Evolutionary conservation across 2,329 filamentous ascomycete genomes (phyloP), one percentile per base, ranked within the genome.

Genomic region (Cytospora piceicola): DNA sequence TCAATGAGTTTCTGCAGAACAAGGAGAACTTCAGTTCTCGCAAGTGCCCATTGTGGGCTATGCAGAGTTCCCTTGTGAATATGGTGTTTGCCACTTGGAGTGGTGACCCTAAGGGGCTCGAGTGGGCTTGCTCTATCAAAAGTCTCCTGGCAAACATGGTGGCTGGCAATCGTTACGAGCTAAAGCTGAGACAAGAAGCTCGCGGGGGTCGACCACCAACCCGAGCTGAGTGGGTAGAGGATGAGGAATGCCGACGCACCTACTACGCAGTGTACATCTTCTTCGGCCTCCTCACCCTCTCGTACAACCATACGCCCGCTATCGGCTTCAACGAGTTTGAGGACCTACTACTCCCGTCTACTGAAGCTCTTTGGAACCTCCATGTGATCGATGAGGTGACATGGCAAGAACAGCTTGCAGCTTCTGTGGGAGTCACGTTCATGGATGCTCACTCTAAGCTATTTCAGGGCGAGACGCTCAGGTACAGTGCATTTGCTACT

Each of bases 51-150:
- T 80, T 99, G 17, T 98, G 95, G 94, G 95, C 94, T 57, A 98
- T 98, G 93, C 95, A 99, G 77, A 93, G 92, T 76, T 96, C 94
- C 4, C 82, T 99, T 62, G 83, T 99, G 66, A 99, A 99, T 83
- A 98, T 98, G 95, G 90, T 97, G 70, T 98, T 99, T 77, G 93
- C 95, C 63, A 98, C 94, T 82, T 99, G 95, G 95, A 98, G 95
- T 77, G 95, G 95, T 73, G 95, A 98, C 74, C 91, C 95, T 42
- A 98, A 97, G 79, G 95, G 95, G 46, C 85, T 99, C 3, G 95
- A 99, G 78, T 99, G 95, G 95, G 94, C 95, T 42, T 98, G 94
- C 78, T 98, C 95, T 2, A 98, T 99, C 80, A 98, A 98, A 86
- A 96, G 93, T 82, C 84, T 98, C 49, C 87, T 99, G 58, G 94